Percentiles rank a stretch among this genome's conserved stretches.
Evolutionary conservation across 164 flowering plant species (phyloP).

Genomic region (Chimonanthus praecox): DNA sequence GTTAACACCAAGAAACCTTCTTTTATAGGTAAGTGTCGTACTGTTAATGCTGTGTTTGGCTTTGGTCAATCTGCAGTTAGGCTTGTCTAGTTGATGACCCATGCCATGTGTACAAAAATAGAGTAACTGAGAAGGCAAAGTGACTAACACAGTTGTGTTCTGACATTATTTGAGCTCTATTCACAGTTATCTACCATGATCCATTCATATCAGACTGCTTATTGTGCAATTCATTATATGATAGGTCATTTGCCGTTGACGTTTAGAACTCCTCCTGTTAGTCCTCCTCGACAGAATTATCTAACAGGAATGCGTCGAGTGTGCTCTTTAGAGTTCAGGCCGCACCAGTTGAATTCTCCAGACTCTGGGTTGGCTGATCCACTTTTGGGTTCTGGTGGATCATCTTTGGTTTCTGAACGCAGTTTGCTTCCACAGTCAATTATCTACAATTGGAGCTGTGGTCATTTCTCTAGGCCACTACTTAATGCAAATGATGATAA

Average conservation of each 20-base stretch:
- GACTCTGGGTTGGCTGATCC: conserved; percentile 96
- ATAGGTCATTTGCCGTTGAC: conserved; percentile 78
- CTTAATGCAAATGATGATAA: conserved; percentile 70
- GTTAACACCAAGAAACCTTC: not conserved
- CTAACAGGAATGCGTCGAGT: conserved; percentile 87
- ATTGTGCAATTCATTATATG: conserved; percentile 5
- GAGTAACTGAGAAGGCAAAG: not conserved
- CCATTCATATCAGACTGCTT: not conserved
- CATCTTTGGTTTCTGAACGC: conserved; percentile 61
- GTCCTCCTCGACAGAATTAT: conserved; percentile 80
- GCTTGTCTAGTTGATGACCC: not conserved
- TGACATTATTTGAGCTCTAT: not conserved
- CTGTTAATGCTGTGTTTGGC: not conserved
- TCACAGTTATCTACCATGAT: not conserved
- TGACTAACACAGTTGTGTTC: not conserved
- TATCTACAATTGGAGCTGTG: conserved; percentile 96
- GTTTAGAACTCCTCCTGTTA: conserved; percentile 98
- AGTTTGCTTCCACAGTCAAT: conserved; percentile 91
- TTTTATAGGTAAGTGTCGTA: not conserved
- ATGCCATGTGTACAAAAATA: not conserved
- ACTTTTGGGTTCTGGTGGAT: conserved; percentile 56
- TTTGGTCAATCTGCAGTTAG: not conserved
- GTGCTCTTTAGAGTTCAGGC: conserved; percentile 85
- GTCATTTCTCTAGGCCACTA: conserved; percentile 91
- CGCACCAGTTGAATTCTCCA: conserved; percentile 64